A percentile compares a stretch with the other conserved stretches of the same genome.
Conservation (phyloP, 2,329 filamentous ascomycete species). For the Sclerotiophoma versabilis region DNA sequence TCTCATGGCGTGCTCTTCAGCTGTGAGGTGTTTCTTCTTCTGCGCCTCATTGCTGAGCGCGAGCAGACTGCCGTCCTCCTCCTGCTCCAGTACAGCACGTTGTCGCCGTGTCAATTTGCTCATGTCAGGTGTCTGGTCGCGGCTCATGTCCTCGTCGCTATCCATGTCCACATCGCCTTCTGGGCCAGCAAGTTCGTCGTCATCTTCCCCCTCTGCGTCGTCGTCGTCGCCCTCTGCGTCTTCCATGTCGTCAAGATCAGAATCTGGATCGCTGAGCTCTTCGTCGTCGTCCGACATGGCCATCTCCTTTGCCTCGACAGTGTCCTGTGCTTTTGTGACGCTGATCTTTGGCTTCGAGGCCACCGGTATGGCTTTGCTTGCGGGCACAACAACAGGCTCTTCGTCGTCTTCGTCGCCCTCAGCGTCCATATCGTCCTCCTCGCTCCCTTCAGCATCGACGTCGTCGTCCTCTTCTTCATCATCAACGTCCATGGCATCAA, state of each 20-base stretch:
- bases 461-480: conserved; percentile 51
- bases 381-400: conserved; percentile 42
- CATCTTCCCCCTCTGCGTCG: conserved; percentile 51
- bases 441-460: conserved; percentile 39
- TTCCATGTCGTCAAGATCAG: conserved; percentile 52
- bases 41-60: conserved; percentile 71
- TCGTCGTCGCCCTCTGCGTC: conserved; percentile 58
- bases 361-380: conserved; percentile 34
- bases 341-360: conserved; percentile 46
- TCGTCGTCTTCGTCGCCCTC: conserved; percentile 51
- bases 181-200: conserved; percentile 48
- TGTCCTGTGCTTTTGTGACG: conserved; percentile 44
- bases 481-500: conserved; percentile 52
- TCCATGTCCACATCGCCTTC: conserved; percentile 53
- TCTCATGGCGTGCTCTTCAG: conserved; percentile 76
- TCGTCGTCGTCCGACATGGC: conserved; percentile 58
- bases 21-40: conserved; percentile 75
- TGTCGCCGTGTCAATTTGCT: conserved; percentile 74
- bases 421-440: conserved; percentile 44
- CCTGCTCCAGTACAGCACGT: conserved; percentile 63
- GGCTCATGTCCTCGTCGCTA: conserved; percentile 62
- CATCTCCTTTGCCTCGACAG: conserved; percentile 60
- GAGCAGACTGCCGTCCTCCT: conserved; percentile 58
- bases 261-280: conserved; percentile 50
- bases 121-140: conserved; percentile 67